Evolutionary conservation across 2,329 filamentous ascomycete genomes (phyloP).

Genomic region (Aspergillus ruber): DNA sequence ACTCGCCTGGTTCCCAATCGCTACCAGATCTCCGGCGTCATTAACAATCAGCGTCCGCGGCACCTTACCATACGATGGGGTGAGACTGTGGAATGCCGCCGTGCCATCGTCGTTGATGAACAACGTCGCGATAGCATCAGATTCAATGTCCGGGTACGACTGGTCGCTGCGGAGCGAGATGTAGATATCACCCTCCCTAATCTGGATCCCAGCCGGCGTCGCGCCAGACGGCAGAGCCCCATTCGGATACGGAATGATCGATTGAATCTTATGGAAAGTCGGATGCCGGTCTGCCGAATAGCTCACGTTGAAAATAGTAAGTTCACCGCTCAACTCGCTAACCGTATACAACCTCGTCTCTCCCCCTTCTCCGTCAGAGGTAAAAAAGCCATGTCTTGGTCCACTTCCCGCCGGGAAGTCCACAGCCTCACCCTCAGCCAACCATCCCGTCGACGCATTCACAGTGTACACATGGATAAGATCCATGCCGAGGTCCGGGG

Average conservation of each 20-base stretch:
- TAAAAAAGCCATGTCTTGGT: slow-evolving; percentile 61
- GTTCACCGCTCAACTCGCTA: slow-evolving; percentile 52
- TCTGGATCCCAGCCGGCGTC: slow-evolving; percentile 21
- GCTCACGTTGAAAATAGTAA: slow-evolving; percentile 41
- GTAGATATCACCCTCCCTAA: slow-evolving; percentile 19
- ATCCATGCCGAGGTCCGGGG: slow-evolving; percentile 62
- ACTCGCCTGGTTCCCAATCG: slow-evolving; percentile 59
- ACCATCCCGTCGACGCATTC: slow-evolving; percentile 38
- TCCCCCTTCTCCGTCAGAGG: not conserved
- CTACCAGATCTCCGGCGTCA: slow-evolving; percentile 56
- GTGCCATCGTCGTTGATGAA: slow-evolving; percentile 53
- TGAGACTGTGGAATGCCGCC: slow-evolving; percentile 51
- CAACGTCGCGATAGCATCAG: slow-evolving; percentile 18
- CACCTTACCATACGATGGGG: slow-evolving; percentile 57
- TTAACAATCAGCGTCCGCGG: slow-evolving; percentile 66
- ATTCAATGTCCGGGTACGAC: slow-evolving; percentile 22
- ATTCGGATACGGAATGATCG: slow-evolving; percentile 21
- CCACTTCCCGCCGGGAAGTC: slow-evolving; percentile 49
- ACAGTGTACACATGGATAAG: slow-evolving; percentile 55
- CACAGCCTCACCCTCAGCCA: slow-evolving; percentile 41
- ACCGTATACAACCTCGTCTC: slow-evolving; percentile 39
- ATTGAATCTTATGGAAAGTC: slow-evolving; percentile 17
- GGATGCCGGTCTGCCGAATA: slow-evolving; percentile 24
- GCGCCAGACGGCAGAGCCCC: slow-evolving; percentile 20
- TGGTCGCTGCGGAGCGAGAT: slow-evolving; percentile 28